Base-by-base conservation (phyloP, 2,329 filamentous ascomycete species). In the Fusarium luffae region DNA sequence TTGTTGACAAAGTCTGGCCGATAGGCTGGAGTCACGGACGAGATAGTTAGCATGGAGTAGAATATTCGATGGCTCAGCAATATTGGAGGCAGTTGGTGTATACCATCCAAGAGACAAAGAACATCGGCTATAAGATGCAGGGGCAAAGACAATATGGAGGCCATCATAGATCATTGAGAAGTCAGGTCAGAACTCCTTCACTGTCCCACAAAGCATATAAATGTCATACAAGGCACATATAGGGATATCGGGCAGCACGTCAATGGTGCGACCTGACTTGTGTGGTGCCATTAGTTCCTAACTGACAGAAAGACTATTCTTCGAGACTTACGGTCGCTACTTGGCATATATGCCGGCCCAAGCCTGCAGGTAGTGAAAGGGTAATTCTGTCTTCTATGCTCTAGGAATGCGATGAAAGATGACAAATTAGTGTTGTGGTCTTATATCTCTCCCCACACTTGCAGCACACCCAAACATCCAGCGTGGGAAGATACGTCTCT, bases 61-160 rank as follows among this genome's bases (percentile, higher is more conserved):
- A 74, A 74, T 42, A 72, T 49, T 47, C 59, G 69, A 47, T 73
- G 60, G 56, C 72, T 74, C 7, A 74, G 47, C 5, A 74, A 27
- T 19, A 61, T 60, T 9, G 57, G 37, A 51, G 66, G 72, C 1
- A 74, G 62, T 10, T 66, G 54, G 27, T 70, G 55, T 25, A 74
- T 63, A 14, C 55, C 60, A 7, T 59, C 57, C 48, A 74, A 54
- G 34, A 70, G 44, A 11, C 57, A 30, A 14, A 74, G 62, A 41
- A 74, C 72, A 52, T 72, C 70, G 51, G 70, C 68, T 14, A 72
- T 30, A 14, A 74, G 44, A 54, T 74, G 72, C 14, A 72, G 59
- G 12, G 72, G 72, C n/a, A 74, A 49, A 18, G 72, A 70, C 10
- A 59, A 54, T 47, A 74, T 48, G 47, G 63, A 54, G 40, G 71